Conservation (phyloP, 2,329 filamentous ascomycete genomes). For the Lasiodiplodia sp. region DNA sequence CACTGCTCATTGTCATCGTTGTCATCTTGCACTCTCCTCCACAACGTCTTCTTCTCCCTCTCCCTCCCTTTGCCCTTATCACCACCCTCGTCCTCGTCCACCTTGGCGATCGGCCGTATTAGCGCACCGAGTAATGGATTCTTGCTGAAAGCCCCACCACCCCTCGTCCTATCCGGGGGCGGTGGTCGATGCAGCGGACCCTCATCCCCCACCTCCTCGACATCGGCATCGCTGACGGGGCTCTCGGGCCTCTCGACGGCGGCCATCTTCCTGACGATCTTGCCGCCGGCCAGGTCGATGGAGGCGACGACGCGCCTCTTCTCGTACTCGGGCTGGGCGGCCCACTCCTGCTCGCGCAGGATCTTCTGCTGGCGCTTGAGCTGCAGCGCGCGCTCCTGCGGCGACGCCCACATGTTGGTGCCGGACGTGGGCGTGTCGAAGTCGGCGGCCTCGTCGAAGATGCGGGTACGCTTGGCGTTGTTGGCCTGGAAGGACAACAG, state of each 20-base stretch:
- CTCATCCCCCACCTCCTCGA: slow-evolving; percentile 46
- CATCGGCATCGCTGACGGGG: slow-evolving; percentile 60
- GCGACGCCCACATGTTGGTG: slow-evolving; percentile 81
- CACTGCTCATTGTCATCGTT: slow-evolving; percentile 61
- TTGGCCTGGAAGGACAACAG: slow-evolving; percentile 84
- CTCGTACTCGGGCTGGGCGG: slow-evolving; percentile 84
- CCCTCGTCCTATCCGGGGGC: slow-evolving; percentile 42
- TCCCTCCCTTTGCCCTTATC: slow-evolving; percentile 44
- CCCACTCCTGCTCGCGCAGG: slow-evolving; percentile 86
- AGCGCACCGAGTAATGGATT: slow-evolving; percentile 72
- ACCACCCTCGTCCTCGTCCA: slow-evolving; percentile 57
- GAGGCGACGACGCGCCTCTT: slow-evolving; percentile 85
- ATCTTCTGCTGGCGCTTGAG: slow-evolving; percentile 86
- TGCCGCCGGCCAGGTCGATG: slow-evolving; percentile 80
- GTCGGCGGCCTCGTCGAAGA: slow-evolving; percentile 84
- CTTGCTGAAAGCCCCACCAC: slow-evolving; percentile 64
- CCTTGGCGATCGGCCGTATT: slow-evolving; percentile 67
- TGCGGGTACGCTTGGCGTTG: slow-evolving; percentile 82
- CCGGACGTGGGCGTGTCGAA: slow-evolving; percentile 69
- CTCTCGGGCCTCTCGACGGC: slow-evolving; percentile 63
- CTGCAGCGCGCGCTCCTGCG: slow-evolving; percentile 81
- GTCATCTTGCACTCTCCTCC: slow-evolving; percentile 62
- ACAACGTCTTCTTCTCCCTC: slow-evolving; percentile 49
- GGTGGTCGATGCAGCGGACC: slow-evolving; percentile 21
- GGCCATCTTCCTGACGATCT: slow-evolving; percentile 76